phyloP scores from a whole-genome alignment of 345 rosid species.

The Pugionium dolabratum region DNA sequence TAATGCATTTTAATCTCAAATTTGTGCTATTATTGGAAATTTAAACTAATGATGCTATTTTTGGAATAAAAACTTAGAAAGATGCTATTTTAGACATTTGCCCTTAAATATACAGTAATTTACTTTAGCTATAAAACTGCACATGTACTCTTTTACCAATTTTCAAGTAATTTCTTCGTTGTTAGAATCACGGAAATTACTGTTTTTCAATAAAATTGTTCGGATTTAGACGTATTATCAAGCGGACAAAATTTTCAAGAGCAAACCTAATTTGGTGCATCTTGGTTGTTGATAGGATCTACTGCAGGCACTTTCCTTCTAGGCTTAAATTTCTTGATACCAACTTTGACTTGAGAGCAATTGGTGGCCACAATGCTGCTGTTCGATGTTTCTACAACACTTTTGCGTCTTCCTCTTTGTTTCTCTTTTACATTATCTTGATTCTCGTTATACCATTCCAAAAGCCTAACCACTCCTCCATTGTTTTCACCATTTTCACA shows the following conservation, averaged over 20 bases:
- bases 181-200: slow-evolving; percentile 15
- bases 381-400: slow-evolving; percentile 26
- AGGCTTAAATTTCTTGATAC: slow-evolving; percentile 34
- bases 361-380: slow-evolving; percentile 15
- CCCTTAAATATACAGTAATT: neutral
- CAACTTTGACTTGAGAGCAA: slow-evolving; percentile 20
- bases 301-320: slow-evolving; percentile 38
- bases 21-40: no score
- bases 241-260: slow-evolving; percentile 31
- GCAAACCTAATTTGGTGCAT: slow-evolving; percentile 25
- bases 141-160: neutral
- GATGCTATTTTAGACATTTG: no score
- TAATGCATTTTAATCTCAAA: no score
- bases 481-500: slow-evolving; percentile 29
- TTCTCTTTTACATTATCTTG: slow-evolving; percentile 22
- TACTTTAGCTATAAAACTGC: neutral
- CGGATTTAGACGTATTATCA: slow-evolving; percentile 6
- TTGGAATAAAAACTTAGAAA: no score
- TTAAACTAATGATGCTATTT: no score
- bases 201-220: neutral
- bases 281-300: slow-evolving; percentile 28
- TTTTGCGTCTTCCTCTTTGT: slow-evolving; percentile 15
- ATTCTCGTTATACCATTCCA: slow-evolving; percentile 17
- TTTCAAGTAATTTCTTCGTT: neutral
- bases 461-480: slow-evolving; percentile 22